phyloP scores from a whole-genome alignment of 331 rosid species.

The Telfairia occidentalis region DNA sequence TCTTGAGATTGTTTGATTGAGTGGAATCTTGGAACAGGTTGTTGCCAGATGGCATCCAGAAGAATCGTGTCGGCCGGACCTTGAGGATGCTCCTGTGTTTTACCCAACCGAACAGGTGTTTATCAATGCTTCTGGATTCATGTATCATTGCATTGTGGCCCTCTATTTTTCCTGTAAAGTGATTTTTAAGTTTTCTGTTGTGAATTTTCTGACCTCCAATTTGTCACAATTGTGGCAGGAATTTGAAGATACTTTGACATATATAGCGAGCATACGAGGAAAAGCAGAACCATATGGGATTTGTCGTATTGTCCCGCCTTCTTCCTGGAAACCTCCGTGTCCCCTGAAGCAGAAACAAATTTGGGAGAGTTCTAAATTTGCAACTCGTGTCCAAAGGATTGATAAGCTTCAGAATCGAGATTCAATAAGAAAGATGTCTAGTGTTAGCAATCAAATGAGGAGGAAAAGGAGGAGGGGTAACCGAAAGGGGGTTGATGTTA shows the following conservation, averaged over 20 bases:
- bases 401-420: conserved; percentile 92
- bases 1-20: conserved; percentile 18
- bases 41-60: conserved; percentile 83
- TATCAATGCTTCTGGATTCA: conserved; percentile 20
- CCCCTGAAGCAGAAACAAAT: conserved; percentile 57
- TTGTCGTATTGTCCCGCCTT: conserved; percentile 94
- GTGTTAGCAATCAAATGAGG: conserved; percentile 42
- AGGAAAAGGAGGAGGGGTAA: conserved; percentile 78
- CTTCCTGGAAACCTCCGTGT: conserved; percentile 94
- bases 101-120: conserved; percentile 87
- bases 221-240: conserved; percentile 43
- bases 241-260: conserved; percentile 76
- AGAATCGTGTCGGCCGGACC: conserved; percentile 50
- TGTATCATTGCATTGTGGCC: conserved; percentile 5
- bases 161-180: conserved; percentile 12
- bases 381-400: conserved; percentile 89
- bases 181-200: conserved; percentile 7
- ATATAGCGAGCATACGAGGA: conserved; percentile 69
- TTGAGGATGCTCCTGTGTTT: conserved; percentile 87
- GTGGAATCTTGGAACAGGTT: conserved; percentile 44
- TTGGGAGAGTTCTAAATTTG: conserved; percentile 77
- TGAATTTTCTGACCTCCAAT: conserved; percentile 23
- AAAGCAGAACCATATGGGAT: conserved; percentile 87
- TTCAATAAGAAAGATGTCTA: conserved; percentile 51
- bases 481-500: conserved; percentile 60